Evolutionary conservation across 257 asterid genomes (phyloP), one percentile per base, ranked within the genome.

Genomic region (Salvia splendens): DNA sequence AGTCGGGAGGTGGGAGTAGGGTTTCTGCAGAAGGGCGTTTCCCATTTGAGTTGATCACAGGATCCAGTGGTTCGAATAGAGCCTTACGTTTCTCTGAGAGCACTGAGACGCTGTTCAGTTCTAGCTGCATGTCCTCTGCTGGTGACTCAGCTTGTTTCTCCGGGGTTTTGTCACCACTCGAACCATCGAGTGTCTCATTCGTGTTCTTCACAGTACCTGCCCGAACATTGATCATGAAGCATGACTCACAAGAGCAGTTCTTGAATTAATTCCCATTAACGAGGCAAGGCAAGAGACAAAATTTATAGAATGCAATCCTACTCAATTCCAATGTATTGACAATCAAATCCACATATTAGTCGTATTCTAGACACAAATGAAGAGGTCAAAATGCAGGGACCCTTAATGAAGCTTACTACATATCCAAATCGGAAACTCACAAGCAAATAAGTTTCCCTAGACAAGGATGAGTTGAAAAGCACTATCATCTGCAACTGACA

Each of bases 1-100:
- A 93, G 68, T 93, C 99, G 0, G 99, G 99, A 8, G 97, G 99
- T 2, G 97, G 99, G 4, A 93, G 93, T 40, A 90, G 70, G 30
- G 91, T 75, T 58, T 93, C 97, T 17, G 95, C 91, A 11, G 88
- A 81, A 0, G 86, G 87, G 16, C 89, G 83, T 33, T 80, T 74
- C 4, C 86, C 90, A 38, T 73, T 84, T 40, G 71, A 14, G 75
- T 79, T 81, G 12, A 12, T 43, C 4, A 49, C 68, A 0, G 96
- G 95, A 4, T 82, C 96, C 57, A 93, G 64, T 6, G 97, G 97
- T 66, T 90, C 99, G 40, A 90, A 93, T 9, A 93, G 74, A 1
- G 99, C 92, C 74, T 88, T 90, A 4, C 99, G 74, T 64, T 91
- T 92, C 83, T 93, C 91, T 5, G 99, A 88, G 14, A 90, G 92